A percentile compares a stretch with the other conserved stretches of the same genome.
phyloP scores from a whole-genome alignment of 495 filamentous ascomycete genomes.

The Stereocaulon alpinum region DNA sequence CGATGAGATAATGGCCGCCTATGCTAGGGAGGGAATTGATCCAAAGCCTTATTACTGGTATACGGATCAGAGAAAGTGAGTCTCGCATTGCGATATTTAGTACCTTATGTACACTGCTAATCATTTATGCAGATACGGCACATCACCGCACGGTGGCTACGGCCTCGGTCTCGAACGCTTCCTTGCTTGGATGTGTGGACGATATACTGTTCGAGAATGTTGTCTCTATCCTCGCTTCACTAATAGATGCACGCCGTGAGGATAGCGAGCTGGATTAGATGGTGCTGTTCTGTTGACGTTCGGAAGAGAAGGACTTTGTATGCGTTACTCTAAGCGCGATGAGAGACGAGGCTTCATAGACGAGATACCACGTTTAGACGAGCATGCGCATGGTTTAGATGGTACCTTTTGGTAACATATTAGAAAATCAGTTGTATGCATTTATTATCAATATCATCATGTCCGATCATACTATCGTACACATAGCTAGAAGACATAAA shows the following conservation, averaged over 20 bases:
- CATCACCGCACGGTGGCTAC: slow-evolving; percentile 89
- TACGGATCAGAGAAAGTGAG: slow-evolving; percentile 94
- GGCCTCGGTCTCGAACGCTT: slow-evolving; percentile 93
- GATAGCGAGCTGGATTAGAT: neutral
- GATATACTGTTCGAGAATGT: slow-evolving; percentile 81
- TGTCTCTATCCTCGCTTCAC: slow-evolving; percentile 92
- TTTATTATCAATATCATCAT: no score
- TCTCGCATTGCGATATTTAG: slow-evolving; percentile 22
- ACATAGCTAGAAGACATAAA: no score
- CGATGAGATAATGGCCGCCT: slow-evolving; percentile 84
- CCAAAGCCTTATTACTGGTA: slow-evolving; percentile 96
- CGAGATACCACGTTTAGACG: slow-evolving; percentile 4
- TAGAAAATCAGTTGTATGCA: neutral
- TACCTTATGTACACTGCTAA: slow-evolving; percentile 20
- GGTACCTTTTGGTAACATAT: neutral
- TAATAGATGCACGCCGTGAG: slow-evolving; percentile 79
- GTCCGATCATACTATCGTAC: no score
- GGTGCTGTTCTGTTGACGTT: neutral
- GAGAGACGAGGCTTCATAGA: neutral
- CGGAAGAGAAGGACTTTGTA: neutral
- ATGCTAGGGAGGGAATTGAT: slow-evolving; percentile 76
- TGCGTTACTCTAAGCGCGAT: neutral
- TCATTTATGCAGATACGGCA: slow-evolving; percentile 62
- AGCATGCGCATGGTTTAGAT: neutral
- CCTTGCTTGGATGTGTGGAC: slow-evolving; percentile 89